Percentiles rank a stretch among this genome's conserved stretches.
phyloP scores from a whole-genome alignment of 2,329 filamentous ascomycete species.

The Trichophaea hybrida region DNA sequence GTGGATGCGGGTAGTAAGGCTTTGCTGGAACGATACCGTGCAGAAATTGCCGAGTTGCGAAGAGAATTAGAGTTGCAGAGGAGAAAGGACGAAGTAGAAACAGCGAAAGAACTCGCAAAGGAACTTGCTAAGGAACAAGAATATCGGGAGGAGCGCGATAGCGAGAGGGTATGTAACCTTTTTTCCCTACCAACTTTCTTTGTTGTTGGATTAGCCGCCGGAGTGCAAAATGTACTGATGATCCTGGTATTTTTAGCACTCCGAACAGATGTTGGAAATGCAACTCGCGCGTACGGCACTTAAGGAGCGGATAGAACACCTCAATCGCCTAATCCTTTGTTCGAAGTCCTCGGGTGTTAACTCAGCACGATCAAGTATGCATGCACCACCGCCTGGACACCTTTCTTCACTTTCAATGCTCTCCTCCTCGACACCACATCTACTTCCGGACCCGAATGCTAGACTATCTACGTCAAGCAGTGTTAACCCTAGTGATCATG shows the following conservation, averaged over 20 bases:
- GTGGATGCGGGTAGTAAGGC: conserved; percentile 79
- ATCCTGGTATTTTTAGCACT: conserved; percentile 44
- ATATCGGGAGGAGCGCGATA: conserved; percentile 66
- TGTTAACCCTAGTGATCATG: conserved; percentile 38
- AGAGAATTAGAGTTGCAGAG: conserved; percentile 67
- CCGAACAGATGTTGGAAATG: conserved; percentile 98
- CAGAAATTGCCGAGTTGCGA: conserved; percentile 77
- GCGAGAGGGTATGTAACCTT: conserved; percentile 41
- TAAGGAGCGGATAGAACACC: conserved; percentile 92
- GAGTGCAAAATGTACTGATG: conserved; percentile 4
- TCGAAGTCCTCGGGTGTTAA: conserved; percentile 96
- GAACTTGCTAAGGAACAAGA: conserved; percentile 33
- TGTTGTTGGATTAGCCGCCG: not conserved
- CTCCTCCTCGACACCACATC: conserved; percentile 40
- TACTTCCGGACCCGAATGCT: conserved; percentile 34
- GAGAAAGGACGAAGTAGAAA: conserved; percentile 46
- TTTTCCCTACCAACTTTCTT: not conserved
- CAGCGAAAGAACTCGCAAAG: not conserved
- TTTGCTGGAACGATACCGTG: conserved; percentile 77
- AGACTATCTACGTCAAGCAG: conserved; percentile 36
- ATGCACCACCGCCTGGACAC: conserved; percentile 30
- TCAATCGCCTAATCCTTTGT: conserved; percentile 86
- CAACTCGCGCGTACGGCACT: conserved; percentile 87
- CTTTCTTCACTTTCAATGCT: conserved; percentile 45
- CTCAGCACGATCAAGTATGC: conserved; percentile 35